Evolutionary conservation across 495 filamentous ascomycete genomes (phyloP).

Genomic region (Aspergillus carlsbadensis): DNA sequence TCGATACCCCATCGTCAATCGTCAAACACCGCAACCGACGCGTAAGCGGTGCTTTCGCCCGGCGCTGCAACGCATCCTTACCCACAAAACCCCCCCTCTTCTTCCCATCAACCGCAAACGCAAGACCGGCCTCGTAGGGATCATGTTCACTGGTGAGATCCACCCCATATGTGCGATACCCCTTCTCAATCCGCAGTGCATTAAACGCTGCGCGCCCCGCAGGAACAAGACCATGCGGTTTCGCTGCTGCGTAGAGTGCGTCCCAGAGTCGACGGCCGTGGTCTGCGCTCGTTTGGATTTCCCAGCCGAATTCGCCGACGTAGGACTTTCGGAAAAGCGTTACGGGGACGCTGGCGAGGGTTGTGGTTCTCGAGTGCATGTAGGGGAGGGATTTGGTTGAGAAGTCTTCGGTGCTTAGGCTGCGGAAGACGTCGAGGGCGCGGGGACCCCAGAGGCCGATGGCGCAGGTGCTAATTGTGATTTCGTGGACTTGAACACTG

Average conservation of each 20-base stretch:
- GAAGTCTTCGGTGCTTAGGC: conserved; percentile 36
- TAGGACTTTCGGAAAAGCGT: conserved; percentile 43
- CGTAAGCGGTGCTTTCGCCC: conserved; percentile 18
- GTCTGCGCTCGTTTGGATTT: conserved; percentile 49
- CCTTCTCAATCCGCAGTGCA: conserved; percentile 48
- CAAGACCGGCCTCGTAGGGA: conserved; percentile 48
- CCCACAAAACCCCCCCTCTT: conserved; percentile 43
- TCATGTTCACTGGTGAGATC: conserved; percentile 52
- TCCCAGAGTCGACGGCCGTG: conserved; percentile 49
- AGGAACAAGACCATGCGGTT: conserved; percentile 44
- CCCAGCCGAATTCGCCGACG: conserved; percentile 52
- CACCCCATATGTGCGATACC: conserved; percentile 39
- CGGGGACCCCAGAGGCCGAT: conserved; percentile 54
- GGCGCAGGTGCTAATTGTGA: conserved; percentile 50
- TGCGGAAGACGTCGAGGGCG: conserved; percentile 35
- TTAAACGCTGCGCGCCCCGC: conserved; percentile 50
- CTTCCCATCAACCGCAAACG: conserved; percentile 27
- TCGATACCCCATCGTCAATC: conserved; percentile 43
- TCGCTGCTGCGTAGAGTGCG: conserved; percentile 41
- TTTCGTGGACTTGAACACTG: conserved; percentile 45
- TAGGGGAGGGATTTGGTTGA: conserved; percentile 40
- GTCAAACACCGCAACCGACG: conserved; percentile 41
- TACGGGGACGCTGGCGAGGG: conserved; percentile 41
- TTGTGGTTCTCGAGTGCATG: conserved; percentile 34
- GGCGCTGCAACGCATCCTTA: conserved; percentile 31